Evolutionary conservation across 139 green algal species (phyloP), one percentile per base, ranked within the genome.

Genomic region (Micractinium conductrix): DNA sequence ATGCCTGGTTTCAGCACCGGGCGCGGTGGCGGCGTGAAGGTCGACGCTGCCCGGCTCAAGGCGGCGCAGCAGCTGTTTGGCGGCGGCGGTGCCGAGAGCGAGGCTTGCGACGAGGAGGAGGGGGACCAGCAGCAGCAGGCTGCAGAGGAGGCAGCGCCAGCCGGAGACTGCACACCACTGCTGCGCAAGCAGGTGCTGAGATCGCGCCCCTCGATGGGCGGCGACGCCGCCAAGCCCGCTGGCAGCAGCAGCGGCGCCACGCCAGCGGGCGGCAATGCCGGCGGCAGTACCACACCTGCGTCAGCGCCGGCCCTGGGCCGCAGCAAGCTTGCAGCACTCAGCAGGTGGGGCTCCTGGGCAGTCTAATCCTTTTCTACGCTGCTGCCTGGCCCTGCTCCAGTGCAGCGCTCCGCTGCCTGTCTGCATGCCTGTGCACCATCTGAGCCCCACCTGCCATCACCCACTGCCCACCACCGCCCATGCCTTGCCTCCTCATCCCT

Each of bases 131-230:
- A 19, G 74, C 74, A 48, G 44, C 74, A 44, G 74, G 17, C 70
- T 6, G 48, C 74, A 48, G 48, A 22, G 4, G 30, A 22, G 33
- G 53, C 19, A 62, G 53, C 53, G 53, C 48, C 78, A 33, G 78
- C 21, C 21, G 60, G 60, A 2, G 62, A 83, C 35, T 63, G 42
- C n/a, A 74, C 62, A 12, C 78, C 78, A 0, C 62, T 45, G 78
- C 78, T 60, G 22, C 78, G 78, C 78, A 83, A 75, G 78, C 78
- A 74, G 78, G 17, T 62, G 62, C 78, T 74, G 19, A 74, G 33
- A 26, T 38, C 62, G 1, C 62, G 78, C n/a, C 1, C 63, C 42
- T 0, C 58, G 30, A 28, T 30, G 58, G 19, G 55, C 16, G 24
- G 30, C 0, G 48, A n/a, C 0, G 26, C 75, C 9, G 45, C 35